Percentiles rank a stretch among this genome's conserved stretches.
Evolutionary conservation across 179 eudicot species (phyloP).

Genomic region (Pouteria campechiana): DNA sequence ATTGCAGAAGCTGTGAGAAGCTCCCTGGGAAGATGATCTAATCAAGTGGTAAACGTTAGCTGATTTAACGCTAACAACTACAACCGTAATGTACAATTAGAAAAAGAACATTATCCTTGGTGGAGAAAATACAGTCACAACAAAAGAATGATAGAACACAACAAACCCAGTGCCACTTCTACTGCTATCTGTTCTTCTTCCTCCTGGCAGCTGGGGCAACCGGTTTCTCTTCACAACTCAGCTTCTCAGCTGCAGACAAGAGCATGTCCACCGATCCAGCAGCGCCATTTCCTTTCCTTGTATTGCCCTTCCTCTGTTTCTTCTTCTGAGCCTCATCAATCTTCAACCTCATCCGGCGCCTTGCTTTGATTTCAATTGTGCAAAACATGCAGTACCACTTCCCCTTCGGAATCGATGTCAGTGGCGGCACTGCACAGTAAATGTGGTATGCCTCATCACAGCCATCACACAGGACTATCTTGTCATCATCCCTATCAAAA

Average conservation of each 20-base stretch:
- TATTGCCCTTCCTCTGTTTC: constrained; percentile 7
- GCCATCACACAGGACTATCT: constrained; percentile 78
- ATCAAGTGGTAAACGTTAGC: no score
- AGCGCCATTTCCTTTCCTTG: constrained; percentile 9
- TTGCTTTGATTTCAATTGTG: constrained; percentile 39
- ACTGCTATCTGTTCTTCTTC: no score
- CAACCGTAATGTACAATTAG: no score
- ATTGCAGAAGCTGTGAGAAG: no score
- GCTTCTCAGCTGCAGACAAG: constrained; percentile 57
- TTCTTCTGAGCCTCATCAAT: constrained; percentile 8
- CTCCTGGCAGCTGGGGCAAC: no score
- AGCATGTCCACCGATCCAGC: constrained; percentile 80
- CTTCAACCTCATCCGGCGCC: constrained; percentile 36
- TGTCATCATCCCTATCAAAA: constrained; percentile 60
- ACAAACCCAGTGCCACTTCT: no score
- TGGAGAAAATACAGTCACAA: no score
- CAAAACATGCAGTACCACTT: constrained; percentile 86
- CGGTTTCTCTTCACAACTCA: constrained; percentile 38
- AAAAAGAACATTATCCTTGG: no score
- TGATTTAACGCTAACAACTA: no score
- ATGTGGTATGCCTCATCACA: constrained; percentile 91
- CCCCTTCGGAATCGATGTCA: constrained; percentile 43
- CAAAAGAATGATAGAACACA: no score
- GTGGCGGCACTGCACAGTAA: constrained; percentile 81
- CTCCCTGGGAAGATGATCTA: no score